Base-by-base conservation (phyloP, 2,329 filamentous ascomycete species). In the Alternaria incomplexa region DNA sequence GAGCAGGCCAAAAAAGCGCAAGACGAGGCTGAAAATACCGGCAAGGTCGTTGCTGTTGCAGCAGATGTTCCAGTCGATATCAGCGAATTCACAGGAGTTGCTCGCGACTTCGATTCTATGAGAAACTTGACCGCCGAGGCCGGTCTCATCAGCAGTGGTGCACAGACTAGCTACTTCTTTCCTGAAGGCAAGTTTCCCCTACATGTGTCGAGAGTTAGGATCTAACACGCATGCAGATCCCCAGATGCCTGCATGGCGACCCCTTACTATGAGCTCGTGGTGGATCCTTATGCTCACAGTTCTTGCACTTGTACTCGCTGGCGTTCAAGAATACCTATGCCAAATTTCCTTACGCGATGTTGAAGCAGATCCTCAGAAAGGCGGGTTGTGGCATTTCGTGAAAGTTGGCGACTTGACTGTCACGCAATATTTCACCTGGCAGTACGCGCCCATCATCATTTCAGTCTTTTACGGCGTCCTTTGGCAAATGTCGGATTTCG, bases 401-500 rank as follows among this genome's bases (percentile, higher is more conserved):
- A 73, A 67, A 22, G 73, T 80, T 9, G 56, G 70, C 20, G 68
- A 77, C 1, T 52, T 81, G 23, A 62, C 70, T 40, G 52, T 78
- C 9, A 69, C 70, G 1, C 66, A 71, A 25, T 78, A 75, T 46
- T 80, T 79, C 32, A 78, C 76, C 2, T 79, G 80, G 72, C 77
- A 82, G 58, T 80, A 81, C 75, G 70, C 82, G 60, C 66, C 79
- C 0, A 83, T 83, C 12, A 77, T 85, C 51, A 71, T 83, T n/a
- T 81, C 83, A 32, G 82, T 85, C 51, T 78, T 78, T 22, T 85
- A 84, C 61, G 83, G 83, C 48, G 82, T 85, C 12, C 65, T 84
- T 12, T 85, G 83, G 81, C 83, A 84, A 61, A 82, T 85, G 62
- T 79, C 82, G 26, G 83, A 85, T 62, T 85, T 82, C 53, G 83